Evolutionary conservation across 148 eudicot species (phyloP).

Genomic region (Spergularia bocconei): DNA sequence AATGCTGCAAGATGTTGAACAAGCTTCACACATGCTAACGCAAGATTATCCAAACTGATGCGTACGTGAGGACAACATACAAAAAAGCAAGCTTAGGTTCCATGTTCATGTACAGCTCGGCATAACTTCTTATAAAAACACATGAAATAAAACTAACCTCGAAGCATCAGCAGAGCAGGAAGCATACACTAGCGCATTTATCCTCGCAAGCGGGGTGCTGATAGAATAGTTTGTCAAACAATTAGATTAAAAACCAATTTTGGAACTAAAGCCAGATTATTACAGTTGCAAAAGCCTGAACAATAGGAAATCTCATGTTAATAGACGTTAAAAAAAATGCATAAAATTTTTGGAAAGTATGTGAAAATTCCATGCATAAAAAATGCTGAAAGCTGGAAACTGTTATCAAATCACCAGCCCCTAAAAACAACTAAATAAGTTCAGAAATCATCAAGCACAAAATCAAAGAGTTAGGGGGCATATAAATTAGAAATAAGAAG

Average conservation of each 20-base stretch:
- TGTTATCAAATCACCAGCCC: background rate
- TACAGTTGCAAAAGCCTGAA: conserved; percentile 1
- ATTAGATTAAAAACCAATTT: conserved; percentile 5
- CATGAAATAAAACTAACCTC: conserved; percentile 36
- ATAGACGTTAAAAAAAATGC: background rate
- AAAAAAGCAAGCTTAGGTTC: conserved; percentile 6
- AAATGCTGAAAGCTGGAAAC: background rate
- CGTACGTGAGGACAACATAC: conserved; percentile 7
- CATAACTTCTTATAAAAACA: background rate
- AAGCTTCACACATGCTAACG: conserved; percentile 88
- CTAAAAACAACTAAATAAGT: background rate
- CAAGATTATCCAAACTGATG: conserved; percentile 67
- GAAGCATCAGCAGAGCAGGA: conserved; percentile 79
- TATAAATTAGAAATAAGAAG: background rate
- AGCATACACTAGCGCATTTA: conserved; percentile 75
- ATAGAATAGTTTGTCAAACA: conserved; percentile 14
- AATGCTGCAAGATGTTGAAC: conserved; percentile 81
- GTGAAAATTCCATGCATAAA: background rate
- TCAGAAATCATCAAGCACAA: background rate
- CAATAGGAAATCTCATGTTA: background rate
- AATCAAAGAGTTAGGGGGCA: background rate
- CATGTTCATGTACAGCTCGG: conserved; percentile 4
- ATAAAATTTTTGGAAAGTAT: background rate
- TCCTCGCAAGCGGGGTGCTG: conserved; percentile 87
- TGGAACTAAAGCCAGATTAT: background rate